These are phyloP conservation scores for Iberis pinnata DNA, from an alignment of 345 rosid species.

Conservation along the genomic window DNA sequence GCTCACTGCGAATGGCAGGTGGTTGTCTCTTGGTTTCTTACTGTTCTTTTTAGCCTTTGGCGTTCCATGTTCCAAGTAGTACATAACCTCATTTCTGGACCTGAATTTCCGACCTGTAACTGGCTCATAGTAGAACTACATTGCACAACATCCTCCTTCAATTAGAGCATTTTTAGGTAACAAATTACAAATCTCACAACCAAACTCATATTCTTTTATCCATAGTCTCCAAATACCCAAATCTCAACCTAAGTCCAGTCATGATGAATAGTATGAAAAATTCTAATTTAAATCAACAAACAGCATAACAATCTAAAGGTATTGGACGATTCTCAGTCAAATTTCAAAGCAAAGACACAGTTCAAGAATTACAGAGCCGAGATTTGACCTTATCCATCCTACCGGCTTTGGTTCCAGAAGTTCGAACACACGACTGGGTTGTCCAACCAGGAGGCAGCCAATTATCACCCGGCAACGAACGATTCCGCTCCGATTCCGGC, in stretches of 20 bases:
- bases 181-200: not conserved
- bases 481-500: too few species aligned
- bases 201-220: too few species aligned
- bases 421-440: conserved; percentile 54
- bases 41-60: conserved; percentile 10
- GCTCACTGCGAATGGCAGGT: conserved; percentile 34
- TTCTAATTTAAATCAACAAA: not conserved
- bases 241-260: too few species aligned
- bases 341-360: not conserved
- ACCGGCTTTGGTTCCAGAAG: conserved; percentile 69
- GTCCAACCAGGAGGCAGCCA: conserved; percentile 73
- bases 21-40: conserved; percentile 22
- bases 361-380: not conserved
- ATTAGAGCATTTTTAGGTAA: not conserved
- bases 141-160: not conserved
- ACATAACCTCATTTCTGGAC: conserved; percentile 32
- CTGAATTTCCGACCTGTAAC: conserved; percentile 30
- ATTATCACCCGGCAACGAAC: too few species aligned
- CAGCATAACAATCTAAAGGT: not conserved
- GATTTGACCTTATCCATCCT: conserved; percentile 53
- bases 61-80: conserved; percentile 30
- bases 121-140: conserved; percentile 37
- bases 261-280: too few species aligned
- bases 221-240: too few species aligned
- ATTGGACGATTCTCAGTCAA: not conserved